These are phyloP conservation scores for Mycena olivaceomarginata DNA, from an alignment of 768 basidiomycete species.

Conservation along the genomic window DNA sequence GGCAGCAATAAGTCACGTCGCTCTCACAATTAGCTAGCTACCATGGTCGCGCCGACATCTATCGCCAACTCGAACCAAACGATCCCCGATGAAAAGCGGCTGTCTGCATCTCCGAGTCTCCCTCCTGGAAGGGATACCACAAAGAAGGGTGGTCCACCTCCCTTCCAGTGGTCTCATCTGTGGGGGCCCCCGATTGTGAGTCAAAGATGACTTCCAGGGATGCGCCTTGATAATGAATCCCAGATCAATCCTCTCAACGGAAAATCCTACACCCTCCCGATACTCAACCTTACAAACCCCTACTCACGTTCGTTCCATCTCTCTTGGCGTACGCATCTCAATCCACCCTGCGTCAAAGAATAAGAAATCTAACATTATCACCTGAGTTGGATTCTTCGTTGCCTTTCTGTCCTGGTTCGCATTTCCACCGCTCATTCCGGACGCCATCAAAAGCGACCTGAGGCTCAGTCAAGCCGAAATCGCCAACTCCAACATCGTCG, in stretches of 20 bases:
- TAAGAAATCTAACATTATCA: neutral
- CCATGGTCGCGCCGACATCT: neutral
- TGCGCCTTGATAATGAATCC: neutral
- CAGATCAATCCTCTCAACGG: conserved; percentile 62
- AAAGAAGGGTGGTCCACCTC: conserved; percentile 47
- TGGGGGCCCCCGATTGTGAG: conserved; percentile 64
- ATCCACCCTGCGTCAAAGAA: neutral
- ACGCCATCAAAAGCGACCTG: conserved; percentile 73
- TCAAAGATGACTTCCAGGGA: neutral
- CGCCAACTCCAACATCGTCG: conserved; percentile 71
- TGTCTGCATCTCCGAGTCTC: neutral
- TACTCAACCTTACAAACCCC: conserved; percentile 67
- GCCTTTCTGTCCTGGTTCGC: conserved; percentile 74
- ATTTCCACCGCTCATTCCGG: conserved; percentile 76
- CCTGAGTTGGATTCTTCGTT: conserved; percentile 67
- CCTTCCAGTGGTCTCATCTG: conserved; percentile 56
- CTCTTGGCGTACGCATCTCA: conserved; percentile 48
- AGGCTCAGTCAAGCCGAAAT: conserved; percentile 68
- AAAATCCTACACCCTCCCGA: conserved; percentile 71
- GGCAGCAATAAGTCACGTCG: no score
- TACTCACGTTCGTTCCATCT: conserved; percentile 73
- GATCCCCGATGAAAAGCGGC: neutral
- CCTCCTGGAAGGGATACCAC: neutral
- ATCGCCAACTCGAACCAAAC: neutral
- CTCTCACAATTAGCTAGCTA: no score